These are phyloP conservation scores for Pseudonectria buxi DNA, from an alignment of 2,329 filamentous ascomycete genomes.

Conservation along the genomic window DNA sequence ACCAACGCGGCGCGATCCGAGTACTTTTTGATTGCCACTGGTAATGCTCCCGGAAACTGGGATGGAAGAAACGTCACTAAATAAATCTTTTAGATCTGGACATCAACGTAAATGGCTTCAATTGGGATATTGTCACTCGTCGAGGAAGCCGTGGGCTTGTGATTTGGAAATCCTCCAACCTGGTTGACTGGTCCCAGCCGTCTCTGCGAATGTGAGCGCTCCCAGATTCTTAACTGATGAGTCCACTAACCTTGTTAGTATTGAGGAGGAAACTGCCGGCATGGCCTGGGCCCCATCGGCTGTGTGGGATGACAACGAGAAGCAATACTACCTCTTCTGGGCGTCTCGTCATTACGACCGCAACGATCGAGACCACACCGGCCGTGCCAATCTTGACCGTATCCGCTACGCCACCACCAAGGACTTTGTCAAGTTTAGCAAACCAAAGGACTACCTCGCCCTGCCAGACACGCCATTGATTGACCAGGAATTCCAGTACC, in stretches of 20 bases:
- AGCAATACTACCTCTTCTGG: conserved; percentile 43
- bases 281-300: conserved; percentile 33
- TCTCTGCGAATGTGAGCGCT: conserved; percentile 8
- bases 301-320: conserved; percentile 27
- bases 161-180: conserved; percentile 29
- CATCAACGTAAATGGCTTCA: conserved; percentile 27
- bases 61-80: not conserved
- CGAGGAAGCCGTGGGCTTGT: conserved; percentile 30
- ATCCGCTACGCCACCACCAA: conserved; percentile 45
- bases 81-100: conserved; percentile 24
- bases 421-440: conserved; percentile 43
- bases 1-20: conserved; percentile 27
- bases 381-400: conserved; percentile 30
- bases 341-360: conserved; percentile 36
- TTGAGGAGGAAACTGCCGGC: conserved; percentile 28
- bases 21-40: conserved; percentile 30
- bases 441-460: conserved; percentile 38
- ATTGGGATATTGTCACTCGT: conserved; percentile 29
- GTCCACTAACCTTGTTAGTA: conserved; percentile 10
- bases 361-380: conserved; percentile 38
- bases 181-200: conserved; percentile 29
- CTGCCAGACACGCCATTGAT: conserved; percentile 36
- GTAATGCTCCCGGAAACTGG: conserved; percentile 9
- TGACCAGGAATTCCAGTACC: conserved; percentile 41
- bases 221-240: not conserved